Percentiles rank a stretch among this genome's conserved stretches.
phyloP scores from a whole-genome alignment of 2,329 filamentous ascomycete genomes.

The Penicillium sp. region DNA sequence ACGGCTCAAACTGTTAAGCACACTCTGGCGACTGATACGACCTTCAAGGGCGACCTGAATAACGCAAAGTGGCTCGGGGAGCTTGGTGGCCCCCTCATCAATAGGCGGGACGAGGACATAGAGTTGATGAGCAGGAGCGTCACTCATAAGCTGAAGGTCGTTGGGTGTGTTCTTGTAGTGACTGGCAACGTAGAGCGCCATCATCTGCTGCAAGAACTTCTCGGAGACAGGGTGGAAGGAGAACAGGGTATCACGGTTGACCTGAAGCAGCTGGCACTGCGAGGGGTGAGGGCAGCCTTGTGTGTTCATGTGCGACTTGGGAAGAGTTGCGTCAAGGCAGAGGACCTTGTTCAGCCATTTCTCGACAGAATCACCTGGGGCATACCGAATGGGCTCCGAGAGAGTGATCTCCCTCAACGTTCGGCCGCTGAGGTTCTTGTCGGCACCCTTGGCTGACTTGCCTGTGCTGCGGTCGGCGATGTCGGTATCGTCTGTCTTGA shows the following conservation, averaged over 20 bases:
- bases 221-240: conserved; percentile 96
- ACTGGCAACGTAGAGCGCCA: conserved; percentile 90
- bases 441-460: conserved; percentile 56
- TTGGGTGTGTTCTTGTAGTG: conserved; percentile 98
- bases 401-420: conserved; percentile 86
- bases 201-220: conserved; percentile 96
- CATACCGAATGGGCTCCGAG: conserved; percentile 88
- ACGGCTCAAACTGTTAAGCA: conserved; percentile 77
- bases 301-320: conserved; percentile 61
- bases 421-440: conserved; percentile 56
- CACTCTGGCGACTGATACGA: conserved; percentile 84
- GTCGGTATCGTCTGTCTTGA: conserved; percentile 53
- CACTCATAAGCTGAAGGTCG: conserved; percentile 96
- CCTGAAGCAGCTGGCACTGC: conserved; percentile 81
- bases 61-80: conserved; percentile 89
- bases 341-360: conserved; percentile 92
- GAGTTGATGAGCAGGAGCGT: conserved; percentile 90
- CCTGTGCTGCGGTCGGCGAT: conserved; percentile 72
- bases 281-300: conserved; percentile 82
- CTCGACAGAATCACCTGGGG: conserved; percentile 80
- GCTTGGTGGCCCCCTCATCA: conserved; percentile 62
- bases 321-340: conserved; percentile 84
- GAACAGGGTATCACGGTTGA: conserved; percentile 95
- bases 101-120: conserved; percentile 88
- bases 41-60: conserved; percentile 92